Base-by-base conservation (phyloP, 495 filamentous ascomycete species). In the Saxophila tyrrhenica region DNA sequence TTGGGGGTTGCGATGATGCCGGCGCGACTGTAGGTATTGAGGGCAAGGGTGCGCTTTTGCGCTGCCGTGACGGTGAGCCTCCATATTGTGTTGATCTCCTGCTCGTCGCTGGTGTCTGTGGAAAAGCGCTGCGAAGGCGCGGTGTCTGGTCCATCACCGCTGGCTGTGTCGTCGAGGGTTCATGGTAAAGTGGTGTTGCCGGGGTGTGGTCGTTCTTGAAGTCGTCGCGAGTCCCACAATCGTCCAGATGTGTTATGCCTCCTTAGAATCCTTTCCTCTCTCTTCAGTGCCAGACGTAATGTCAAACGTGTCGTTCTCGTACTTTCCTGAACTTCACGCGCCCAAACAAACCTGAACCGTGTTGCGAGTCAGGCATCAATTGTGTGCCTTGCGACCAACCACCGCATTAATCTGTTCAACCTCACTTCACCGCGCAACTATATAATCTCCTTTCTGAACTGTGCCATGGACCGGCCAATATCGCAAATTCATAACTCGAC, bases 91-190 rank as follows among this genome's bases (percentile, higher is more conserved):
- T 60, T 50, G 64, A 62, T 55, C 64, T 62, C 50, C 69, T 68
- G 25, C 61, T 58, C 35, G 75, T 75, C 56, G 73, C 70, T 22
- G 83, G 83, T 51, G 81, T 85, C 49, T 78, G 72, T 56, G 83
- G 83, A 61, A 79, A 86, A 53, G 83, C 81, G 71, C 83, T 86
- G 63, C 80, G 74, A 66, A 86, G 76, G 67, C 78, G 78, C 64
- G 83, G 83, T 73, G 83, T 87, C 64, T 74, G 76, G 74, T 77
- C 82, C 84, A 86, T 87, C 70, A 78, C 78, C 82, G 78, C 13
- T 24, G 19, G 15, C 41, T 44, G 41, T 17, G 41, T 44, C n/a
- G 7, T 44, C 41, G 41, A 44, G 5, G 7, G 41, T 44, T 44
- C 41, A 44, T 44, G 19, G 20, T 15, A 39, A 23, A 8, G 7